Base-by-base conservation (phyloP, 192 early-diverging fungal genomes). In the Coemansia sp. region DNA sequence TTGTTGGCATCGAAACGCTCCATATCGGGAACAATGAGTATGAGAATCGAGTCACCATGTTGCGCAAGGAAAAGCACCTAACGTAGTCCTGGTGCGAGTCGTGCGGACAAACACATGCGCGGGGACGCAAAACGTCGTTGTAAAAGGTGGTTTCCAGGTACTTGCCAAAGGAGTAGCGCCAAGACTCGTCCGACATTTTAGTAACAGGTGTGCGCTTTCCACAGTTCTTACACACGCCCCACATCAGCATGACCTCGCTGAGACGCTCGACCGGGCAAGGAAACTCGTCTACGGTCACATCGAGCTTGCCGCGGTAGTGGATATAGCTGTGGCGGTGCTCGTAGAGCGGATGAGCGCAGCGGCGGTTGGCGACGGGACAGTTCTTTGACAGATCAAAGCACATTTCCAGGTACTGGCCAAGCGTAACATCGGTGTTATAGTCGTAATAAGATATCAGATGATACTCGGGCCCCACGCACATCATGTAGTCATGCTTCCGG, bases 111-210 rank as follows among this genome's bases (percentile, higher is more conserved):
- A 89, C 79, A 65, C 87, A 83, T 6, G 90, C 85, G 13, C 90
- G 86, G 22, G 88, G 90, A 8, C 67, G 70, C 6, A 94, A 74
- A 10, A 75, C 76, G 17, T 75, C 81, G 76, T 91, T 90, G 77
- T 99, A 96, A 57, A 97, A 93, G 1, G 91, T 87, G 7, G 94
- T 76, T 73, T 99, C 97, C 20, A 99, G 76, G 71, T 92, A 99
- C 81, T 99, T 99, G 59, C 95, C 97, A 85, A 98, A 96, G 10
- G 97, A 99, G 69, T 94, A 96, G 50, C 93, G 92, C 90, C 92
- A 94, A 17, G 93, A 88, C 48, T 93, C 91, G 32, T 91, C 90
- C 0, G 94, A 92, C 85, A 99, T 90, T 16, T 86, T 86, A 0
- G 91, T 84, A 0, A 87, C 84, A 0, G 90, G 93, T 0, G 95